phyloP scores from a whole-genome alignment of 371 early-diverging fungal species.

The Capniomyces stellatus region DNA sequence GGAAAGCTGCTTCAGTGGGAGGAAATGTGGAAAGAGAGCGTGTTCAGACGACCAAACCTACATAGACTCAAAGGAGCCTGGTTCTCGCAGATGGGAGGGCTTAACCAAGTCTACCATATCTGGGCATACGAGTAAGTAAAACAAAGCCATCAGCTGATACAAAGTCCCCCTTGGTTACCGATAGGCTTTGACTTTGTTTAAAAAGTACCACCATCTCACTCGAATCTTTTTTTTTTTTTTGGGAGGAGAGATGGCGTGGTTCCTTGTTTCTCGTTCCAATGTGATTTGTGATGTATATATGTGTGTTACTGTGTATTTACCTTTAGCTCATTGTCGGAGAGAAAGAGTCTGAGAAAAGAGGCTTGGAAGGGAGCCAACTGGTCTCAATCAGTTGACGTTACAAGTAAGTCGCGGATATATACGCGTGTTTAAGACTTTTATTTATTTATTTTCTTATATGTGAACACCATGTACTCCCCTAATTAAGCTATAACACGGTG shows the following conservation, averaged over 20 bases:
- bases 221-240: slow-evolving; percentile 2
- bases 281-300: neutral
- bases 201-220: neutral
- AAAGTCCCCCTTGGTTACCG: too few relatives aligned
- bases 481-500: too few relatives aligned
- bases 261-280: too few relatives aligned
- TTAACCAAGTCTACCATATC: slow-evolving; percentile 84
- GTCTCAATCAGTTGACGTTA: slow-evolving; percentile 81
- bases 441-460: too few relatives aligned
- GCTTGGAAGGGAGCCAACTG: slow-evolving; percentile 89
- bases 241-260: too few relatives aligned
- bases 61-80: slow-evolving; percentile 87
- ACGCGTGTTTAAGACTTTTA: too few relatives aligned
- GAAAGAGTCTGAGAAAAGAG: slow-evolving; percentile 71
- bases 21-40: slow-evolving; percentile 66
- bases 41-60: slow-evolving; percentile 69
- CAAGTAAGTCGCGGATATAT: too few relatives aligned
- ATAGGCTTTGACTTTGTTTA: neutral
- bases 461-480: too few relatives aligned
- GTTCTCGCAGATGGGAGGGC: slow-evolving; percentile 77
- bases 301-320: slow-evolving; percentile 5
- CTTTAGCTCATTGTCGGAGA: slow-evolving; percentile 18
- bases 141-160: too few relatives aligned
- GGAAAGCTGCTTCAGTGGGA: slow-evolving; percentile 86
- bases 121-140: slow-evolving; percentile 74